Base-by-base conservation (phyloP, 1,284 basidiomycete species). In the Baeospora myosura region DNA sequence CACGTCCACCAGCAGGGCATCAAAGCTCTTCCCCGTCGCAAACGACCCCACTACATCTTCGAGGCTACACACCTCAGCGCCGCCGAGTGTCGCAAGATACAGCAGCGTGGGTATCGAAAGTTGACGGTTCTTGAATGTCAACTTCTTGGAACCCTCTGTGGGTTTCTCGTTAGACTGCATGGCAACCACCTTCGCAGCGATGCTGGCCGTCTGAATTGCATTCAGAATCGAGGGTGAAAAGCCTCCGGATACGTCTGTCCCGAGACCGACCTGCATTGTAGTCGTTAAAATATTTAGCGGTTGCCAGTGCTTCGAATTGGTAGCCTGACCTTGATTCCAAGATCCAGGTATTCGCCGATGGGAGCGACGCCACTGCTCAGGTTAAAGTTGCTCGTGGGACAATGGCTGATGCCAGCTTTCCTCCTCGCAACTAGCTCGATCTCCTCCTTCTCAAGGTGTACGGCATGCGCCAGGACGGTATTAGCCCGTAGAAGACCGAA, bases 341-440 rank as follows among this genome's bases (percentile, higher is more conserved):
- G 65, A 59, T 95, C 89, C 17, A 96, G 69, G 62, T 88, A 80
- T 51, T 74, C 68, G 3, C 86, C 87, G 7, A 98, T 76, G 17
- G 75, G 76, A 1, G 90, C 86, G 20, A 87, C 72, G 3, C 94
- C 94, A 48, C 87, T 91, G 30, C 82, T 74, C 43, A 98, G 58
- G 63, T 96, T 88, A 58, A 95, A 85, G 59, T 98, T 98, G 54
- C 86, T 91, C 25, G 83, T 86, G 12, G 95, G 94, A 58, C 94
- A 98, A 62, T 98, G 95, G 50, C 86, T 86, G 33, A 98, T 70
- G 8, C 94, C 94, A 2, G 87, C 81, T 3, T 72, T 66, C 38
- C 72, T 67, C 53, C 69, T 51, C 50, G 75, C 75, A 52, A 98
- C 78, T 35, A 96, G 63, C 21, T 72, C 65, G 43, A 94, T 66